Evolutionary conservation across 2,329 filamentous ascomycete genomes (phyloP), one percentile per base, ranked within the genome.

Genomic region (Aspergillus nomiae): DNA sequence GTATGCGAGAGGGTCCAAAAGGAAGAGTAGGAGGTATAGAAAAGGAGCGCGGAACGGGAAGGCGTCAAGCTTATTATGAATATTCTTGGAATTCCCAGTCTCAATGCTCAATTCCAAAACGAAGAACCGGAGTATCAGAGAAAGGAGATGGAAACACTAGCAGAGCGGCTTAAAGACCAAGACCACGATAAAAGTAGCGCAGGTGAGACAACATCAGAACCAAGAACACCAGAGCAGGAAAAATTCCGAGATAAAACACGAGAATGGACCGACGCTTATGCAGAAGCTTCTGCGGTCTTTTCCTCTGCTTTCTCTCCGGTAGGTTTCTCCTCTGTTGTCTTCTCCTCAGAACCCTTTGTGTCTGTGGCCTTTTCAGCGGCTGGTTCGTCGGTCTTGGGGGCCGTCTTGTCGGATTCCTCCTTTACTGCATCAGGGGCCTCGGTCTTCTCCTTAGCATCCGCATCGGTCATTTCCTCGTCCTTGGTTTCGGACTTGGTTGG

Each of bases 391-490:
- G 48, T 48, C 45, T 69, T 67, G 46, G 61, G 57, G 4, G 60
- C 61, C 26, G 67, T 62, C 60, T 71, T 68, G 16, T 71, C 70
- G 26, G 70, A 51, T 55, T 73, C 67, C 63, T 76, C 72, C 41
- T 63, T 68, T 26, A 61, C 60, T 43, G 60, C 30, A 43, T 68
- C 63, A 24, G 64, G 50, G 14, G 61, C 68, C 51, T 71, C 67
- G 34, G 73, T 66, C 62, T 77, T 77, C 48, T 76, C 75, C 43
- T 81, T 77, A 55, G 75, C 70, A 57, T 80, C 75, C 32, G 76
- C 77, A 51, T 76, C 73, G n/a, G 72, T 68, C 74, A 76, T 76
- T n/a, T 74, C 71, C 63, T 78, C 76, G 14, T 74, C 75, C 51
- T 72, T 65, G 34, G 66, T 64, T 66, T 77, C 72, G 34, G 75